A percentile compares a stretch with the other conserved stretches of the same genome.
Evolutionary conservation across 176 grass and related monocot species (phyloP).

Genomic region (Puya raimondii): DNA sequence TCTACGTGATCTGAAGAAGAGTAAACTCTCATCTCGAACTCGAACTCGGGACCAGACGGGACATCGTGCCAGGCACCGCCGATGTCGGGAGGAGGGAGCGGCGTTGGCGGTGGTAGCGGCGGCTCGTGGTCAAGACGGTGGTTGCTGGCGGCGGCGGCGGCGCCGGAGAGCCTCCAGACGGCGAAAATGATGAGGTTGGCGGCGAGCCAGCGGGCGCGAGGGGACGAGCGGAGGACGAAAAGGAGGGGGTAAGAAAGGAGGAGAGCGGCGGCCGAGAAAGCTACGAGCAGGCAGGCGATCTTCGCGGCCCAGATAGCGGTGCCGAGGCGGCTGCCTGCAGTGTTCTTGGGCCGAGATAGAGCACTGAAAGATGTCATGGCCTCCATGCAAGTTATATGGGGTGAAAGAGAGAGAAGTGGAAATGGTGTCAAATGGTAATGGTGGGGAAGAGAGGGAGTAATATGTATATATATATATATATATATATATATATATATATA

Average conservation of each 20-base stretch:
- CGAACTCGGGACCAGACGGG: conserved; percentile 16
- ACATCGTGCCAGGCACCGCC: neutral
- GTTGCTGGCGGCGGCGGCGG: neutral
- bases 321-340: neutral
- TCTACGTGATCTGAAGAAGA: no score
- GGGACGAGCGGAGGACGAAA: conserved; percentile 9
- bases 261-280: conserved; percentile 6
- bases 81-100: neutral
- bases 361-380: no score
- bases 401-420: neutral
- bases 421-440: neutral
- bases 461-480: no score
- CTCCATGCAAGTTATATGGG: neutral
- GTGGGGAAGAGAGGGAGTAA: neutral
- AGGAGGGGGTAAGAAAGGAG: conserved; percentile 1
- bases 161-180: conserved; percentile 29
- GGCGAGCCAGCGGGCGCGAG: conserved; percentile 22
- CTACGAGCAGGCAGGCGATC: conserved; percentile 10
- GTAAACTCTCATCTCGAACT: neutral
- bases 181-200: conserved; percentile 43
- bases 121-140: neutral
- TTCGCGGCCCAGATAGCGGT: conserved; percentile 7
- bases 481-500: no score
- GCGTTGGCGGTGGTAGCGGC: neutral
- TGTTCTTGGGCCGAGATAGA: neutral